These are phyloP conservation scores for Rubia yunnanensis DNA, from an alignment of 257 asterid genomes.

Conservation along the genomic window DNA sequence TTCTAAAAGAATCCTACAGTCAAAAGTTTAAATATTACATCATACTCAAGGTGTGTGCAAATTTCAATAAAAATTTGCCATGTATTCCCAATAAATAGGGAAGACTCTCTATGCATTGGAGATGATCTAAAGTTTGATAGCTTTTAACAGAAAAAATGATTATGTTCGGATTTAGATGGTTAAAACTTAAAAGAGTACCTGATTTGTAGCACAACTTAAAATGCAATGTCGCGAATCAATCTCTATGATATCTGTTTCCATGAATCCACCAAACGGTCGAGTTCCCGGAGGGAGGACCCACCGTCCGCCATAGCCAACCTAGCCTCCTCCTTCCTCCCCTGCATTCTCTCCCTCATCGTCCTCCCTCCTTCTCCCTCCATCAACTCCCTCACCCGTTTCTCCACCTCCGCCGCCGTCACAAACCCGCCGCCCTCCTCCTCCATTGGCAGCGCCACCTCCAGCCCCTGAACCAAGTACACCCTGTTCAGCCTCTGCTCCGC, in stretches of 20 bases:
- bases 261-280: slow-evolving; percentile 11
- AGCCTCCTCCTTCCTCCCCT: slow-evolving; percentile 27
- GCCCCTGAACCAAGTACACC: slow-evolving; percentile 38
- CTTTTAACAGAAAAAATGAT: too few species aligned
- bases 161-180: too few species aligned
- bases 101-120: too few species aligned
- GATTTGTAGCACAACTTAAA: too few species aligned
- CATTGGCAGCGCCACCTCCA: slow-evolving; percentile 38
- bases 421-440: slow-evolving; percentile 29
- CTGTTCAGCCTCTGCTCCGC: slow-evolving; percentile 53
- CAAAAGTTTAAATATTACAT: too few species aligned
- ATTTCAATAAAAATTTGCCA: too few species aligned
- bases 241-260: background rate
- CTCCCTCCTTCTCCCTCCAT: slow-evolving; percentile 28
- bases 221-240: background rate
- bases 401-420: slow-evolving; percentile 43
- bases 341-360: slow-evolving; percentile 20
- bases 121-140: too few species aligned
- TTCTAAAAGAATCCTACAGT: too few species aligned
- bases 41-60: too few species aligned
- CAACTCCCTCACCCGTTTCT: slow-evolving; percentile 31
- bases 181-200: too few species aligned
- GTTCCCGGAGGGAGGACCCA: slow-evolving; percentile 24
- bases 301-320: slow-evolving; percentile 28
- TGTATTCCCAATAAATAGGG: too few species aligned